Base-by-base conservation (phyloP, 1,284 basidiomycete genomes). In the Rhodotorula sp. region DNA sequence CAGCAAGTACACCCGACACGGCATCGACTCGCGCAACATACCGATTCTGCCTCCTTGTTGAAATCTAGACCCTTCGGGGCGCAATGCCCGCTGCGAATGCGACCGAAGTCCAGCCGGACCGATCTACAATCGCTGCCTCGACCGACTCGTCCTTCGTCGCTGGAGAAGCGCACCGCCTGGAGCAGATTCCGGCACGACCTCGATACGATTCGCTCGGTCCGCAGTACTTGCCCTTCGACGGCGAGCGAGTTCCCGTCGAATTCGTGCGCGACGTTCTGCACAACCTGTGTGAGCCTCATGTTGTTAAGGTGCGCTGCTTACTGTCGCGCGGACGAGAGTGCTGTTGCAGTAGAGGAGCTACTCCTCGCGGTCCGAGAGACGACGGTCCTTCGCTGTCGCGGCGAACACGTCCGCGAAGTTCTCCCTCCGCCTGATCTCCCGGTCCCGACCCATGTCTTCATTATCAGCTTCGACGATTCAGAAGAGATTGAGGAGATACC, bases 381-480 rank as follows among this genome's bases (percentile, higher is more conserved):
- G 5, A 10, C 14, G 15, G 26, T 47, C 6, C 50, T n/a, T 16
- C 5, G 12, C n/a, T 8, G 3, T 10, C 21, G 10, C 15, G 28
- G 15, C 19, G 18, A 10, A 2, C 12, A 8, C 49, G 14, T 34
- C 16, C 43, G 54, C 5, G 56, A 31, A 5, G 23, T 10, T 21
- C 58, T 38, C 2, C 60, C 66, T 12, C 7, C 47, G 1, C 18
- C 47, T 47, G 52, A 8, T 12, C 50, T 55, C 12, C 60, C 52
- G 5, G 34, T 43, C 1, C 66, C 66, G 5, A 62, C 60, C 2
- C 60, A 34, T 19, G 18, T 50, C 10, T 55, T 67, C 54, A 28
- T 49, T 18, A 18, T 67, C 23, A 4, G 14, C 31, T 67, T 67
- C 31, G 4, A 3, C 54, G 66, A 67, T 54, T 55, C 59, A 6